Evolutionary conservation across 106 monocot genomes (phyloP), one percentile per base, ranked within the genome.

Genomic region (Dioscorea zingiberensis): DNA sequence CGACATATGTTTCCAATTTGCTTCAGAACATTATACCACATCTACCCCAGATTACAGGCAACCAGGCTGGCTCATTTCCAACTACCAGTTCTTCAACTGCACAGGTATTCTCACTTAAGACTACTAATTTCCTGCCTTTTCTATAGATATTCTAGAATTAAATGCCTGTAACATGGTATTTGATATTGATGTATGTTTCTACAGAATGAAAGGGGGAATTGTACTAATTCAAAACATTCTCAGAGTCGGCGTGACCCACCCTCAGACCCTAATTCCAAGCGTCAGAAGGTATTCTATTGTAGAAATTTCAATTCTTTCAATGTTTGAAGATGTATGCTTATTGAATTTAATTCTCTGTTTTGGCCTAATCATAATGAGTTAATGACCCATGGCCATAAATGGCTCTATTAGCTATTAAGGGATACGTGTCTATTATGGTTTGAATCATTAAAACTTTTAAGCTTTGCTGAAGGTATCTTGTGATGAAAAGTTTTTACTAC

Each of bases 1-100:
- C 51, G 25, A 30, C 64, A 26, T 57, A 57, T 54, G 55, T 73
- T 45, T 64, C 72, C 25, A 64, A 58, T 65, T 73, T 64, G 49
- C 54, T 73, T 63, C 72, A 26, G 24, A 54, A 73, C 1, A 53
- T 73, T 25, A 65, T 73, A 55, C 72, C 72, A 25, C 57, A 64
- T 46, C 17, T 73, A 73, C 27, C 57, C 21, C 72, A 64, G 45
- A 55, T 25, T 15, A 47, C 25, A 27, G 54, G 29, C 49, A 51
- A 19, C 14, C 51, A 13, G 15, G 7, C 19, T 51, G 51, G 19
- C 19, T 19, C 15, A 15, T 57, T 27, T 13, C 48, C 22, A 21
- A 57, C 14, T 64, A 46, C 64, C 55, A 56, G 64, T 64, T 57
- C 64, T 27, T 56, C 53, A 44, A 44, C 18, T 23, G 32, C 23